Evolutionary conservation across 768 basidiomycete genomes (phyloP).

Genomic region (Phylloporus arenicola): DNA sequence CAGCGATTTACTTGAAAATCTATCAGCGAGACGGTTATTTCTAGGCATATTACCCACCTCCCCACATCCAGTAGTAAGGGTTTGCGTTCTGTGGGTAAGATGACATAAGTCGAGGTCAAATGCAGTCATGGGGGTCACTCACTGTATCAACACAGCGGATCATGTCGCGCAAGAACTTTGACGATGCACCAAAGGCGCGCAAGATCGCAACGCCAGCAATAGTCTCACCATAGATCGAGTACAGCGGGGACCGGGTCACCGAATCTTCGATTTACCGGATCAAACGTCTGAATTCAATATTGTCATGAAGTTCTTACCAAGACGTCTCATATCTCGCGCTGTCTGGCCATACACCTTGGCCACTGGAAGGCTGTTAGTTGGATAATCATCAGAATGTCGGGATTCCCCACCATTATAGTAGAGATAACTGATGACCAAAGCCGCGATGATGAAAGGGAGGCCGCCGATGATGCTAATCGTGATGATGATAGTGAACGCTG

Average conservation of each 20-base stretch:
- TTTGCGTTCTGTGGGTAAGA: constrained; percentile 43
- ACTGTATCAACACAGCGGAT: constrained; percentile 77
- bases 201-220: constrained; percentile 51
- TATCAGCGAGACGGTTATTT: constrained; percentile 3
- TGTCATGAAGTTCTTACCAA: constrained; percentile 41
- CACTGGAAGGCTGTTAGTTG: constrained; percentile 22
- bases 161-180: constrained; percentile 84
- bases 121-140: constrained; percentile 20
- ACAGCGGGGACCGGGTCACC: constrained; percentile 44
- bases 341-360: constrained; percentile 71
- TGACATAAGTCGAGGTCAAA: constrained; percentile 1
- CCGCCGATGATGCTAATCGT: constrained; percentile 80
- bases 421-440: constrained; percentile 47
- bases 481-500: constrained; percentile 62
- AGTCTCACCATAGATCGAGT: constrained; percentile 45
- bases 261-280: constrained; percentile 31
- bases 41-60: constrained; percentile 39
- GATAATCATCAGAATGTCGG: background rate
- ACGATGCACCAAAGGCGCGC: constrained; percentile 83
- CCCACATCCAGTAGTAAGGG: constrained; percentile 92
- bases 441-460: constrained; percentile 61
- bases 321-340: constrained; percentile 77
- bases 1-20: constrained; percentile 71
- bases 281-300: background rate
- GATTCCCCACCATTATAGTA: constrained; percentile 63